Evolutionary conservation across 192 early-diverging fungal genomes (phyloP).

Genomic region (Lobulomyces angularis): DNA sequence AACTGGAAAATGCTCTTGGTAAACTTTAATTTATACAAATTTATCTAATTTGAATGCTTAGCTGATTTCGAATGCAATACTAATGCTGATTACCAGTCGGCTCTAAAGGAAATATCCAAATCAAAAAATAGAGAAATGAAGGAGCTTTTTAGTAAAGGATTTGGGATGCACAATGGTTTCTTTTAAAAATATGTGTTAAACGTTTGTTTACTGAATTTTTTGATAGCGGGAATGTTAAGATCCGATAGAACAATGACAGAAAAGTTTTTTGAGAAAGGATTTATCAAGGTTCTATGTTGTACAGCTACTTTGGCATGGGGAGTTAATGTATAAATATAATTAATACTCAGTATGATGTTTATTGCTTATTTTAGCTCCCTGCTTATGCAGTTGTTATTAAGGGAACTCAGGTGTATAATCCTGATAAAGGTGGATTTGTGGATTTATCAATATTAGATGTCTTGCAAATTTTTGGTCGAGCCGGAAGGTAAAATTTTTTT

Average conservation of each 20-base stretch:
- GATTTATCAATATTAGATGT: conserved; percentile 97
- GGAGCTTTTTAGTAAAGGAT: conserved; percentile 71
- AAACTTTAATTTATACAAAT: conserved; percentile 9
- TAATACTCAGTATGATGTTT: neutral
- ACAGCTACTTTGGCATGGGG: conserved; percentile 99
- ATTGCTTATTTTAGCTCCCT: conserved; percentile 48
- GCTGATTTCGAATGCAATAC: conserved; percentile 50
- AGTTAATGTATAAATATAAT: neutral
- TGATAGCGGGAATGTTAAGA: conserved; percentile 60
- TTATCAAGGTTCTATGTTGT: conserved; percentile 79
- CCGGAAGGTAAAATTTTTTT: conserved; percentile 51
- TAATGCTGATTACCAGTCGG: conserved; percentile 31
- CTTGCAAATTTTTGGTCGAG: conserved; percentile 98
- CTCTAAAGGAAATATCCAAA: conserved; percentile 51
- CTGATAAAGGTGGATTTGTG: conserved; percentile 83
- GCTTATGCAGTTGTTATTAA: conserved; percentile 98
- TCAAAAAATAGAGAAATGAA: conserved; percentile 74
- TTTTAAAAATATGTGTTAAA: conserved; percentile 40
- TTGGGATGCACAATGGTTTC: conserved; percentile 96
- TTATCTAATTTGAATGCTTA: neutral
- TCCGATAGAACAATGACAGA: conserved; percentile 78
- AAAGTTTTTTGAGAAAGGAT: conserved; percentile 76
- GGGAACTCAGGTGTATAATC: conserved; percentile 90
- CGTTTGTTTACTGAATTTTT: neutral
- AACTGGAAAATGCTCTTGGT: conserved; percentile 41